These are phyloP conservation scores for Neoscytalidium dimidiatum DNA, from an alignment of 2,329 filamentous ascomycete genomes.

Conservation along the genomic window DNA sequence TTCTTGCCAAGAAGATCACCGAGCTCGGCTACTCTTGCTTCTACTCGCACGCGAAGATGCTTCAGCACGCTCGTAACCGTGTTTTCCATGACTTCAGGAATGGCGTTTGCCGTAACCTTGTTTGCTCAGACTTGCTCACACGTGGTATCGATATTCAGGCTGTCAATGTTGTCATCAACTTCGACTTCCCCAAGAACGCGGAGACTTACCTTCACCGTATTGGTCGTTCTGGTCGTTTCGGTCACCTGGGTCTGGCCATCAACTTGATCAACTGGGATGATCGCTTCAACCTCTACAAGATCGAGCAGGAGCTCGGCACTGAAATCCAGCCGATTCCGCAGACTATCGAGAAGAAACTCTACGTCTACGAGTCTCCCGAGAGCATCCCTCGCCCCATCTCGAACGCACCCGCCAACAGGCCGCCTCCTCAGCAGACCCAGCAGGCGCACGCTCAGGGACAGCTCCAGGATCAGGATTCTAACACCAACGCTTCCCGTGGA, in stretches of 20 bases:
- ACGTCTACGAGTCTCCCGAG: slow-evolving; percentile 96
- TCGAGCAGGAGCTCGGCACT: slow-evolving; percentile 94
- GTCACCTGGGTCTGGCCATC: slow-evolving; percentile 94
- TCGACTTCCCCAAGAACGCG: slow-evolving; percentile 98
- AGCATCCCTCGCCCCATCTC: slow-evolving; percentile 83
- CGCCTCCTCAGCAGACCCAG: slow-evolving; percentile 11
- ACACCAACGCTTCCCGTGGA: slow-evolving; percentile 15
- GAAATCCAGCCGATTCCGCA: slow-evolving; percentile 96
- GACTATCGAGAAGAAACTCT: slow-evolving; percentile 94
- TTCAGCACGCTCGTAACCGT: slow-evolving; percentile 93
- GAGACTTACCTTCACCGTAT: slow-evolving; percentile 99
- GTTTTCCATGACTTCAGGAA: slow-evolving; percentile 99
- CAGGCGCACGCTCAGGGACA: slow-evolving; percentile 24
- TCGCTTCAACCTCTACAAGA: slow-evolving; percentile 97
- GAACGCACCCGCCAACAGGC: slow-evolving; percentile 46
- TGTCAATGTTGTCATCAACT: slow-evolving; percentile 99
- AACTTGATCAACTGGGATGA: slow-evolving; percentile 99
- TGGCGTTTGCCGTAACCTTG: slow-evolving; percentile 94
- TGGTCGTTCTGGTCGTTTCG: slow-evolving; percentile 94
- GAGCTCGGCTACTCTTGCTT: slow-evolving; percentile 99
- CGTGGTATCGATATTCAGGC: slow-evolving; percentile 99
- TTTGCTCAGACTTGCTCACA: slow-evolving; percentile 95
- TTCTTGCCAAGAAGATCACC: slow-evolving; percentile 98
- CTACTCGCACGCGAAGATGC: slow-evolving; percentile 98
- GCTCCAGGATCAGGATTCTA: slow-evolving; percentile 32